Base-by-base conservation (phyloP, 208 protist genomes). In the Trypanosoma mega region DNA sequence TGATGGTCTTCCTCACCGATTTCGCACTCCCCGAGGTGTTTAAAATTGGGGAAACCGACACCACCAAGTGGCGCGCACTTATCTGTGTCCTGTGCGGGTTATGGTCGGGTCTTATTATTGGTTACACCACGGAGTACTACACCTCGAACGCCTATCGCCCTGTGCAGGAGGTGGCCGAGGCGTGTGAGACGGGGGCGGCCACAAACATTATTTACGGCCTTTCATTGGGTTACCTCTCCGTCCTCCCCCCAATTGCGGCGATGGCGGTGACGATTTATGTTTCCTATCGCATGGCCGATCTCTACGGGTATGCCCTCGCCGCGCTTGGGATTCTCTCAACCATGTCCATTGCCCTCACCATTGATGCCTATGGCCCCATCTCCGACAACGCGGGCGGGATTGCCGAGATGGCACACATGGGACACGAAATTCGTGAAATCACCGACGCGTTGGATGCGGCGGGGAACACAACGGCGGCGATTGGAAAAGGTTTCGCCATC, bases 401-500 rank as follows among this genome's bases (percentile, higher is more conserved):
- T 65, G 94, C 93, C 21, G 94, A 98, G 68, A 92, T 96, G 84
- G 73, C 85, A 20, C 82, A 93, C 73, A 89, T 96, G 76, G 80
- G 76, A 4, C 69, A 83, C 43, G 72, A 89, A 54, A 92, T 97
- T 33, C 87, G 96, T 54, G 87, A 96, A 52, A 90, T 85, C 48
- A 98, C 96, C 18, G 96, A 98, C 63, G 84, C 87, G 20, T 72
- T 98, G 18, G 96, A 98, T 63, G 95, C 96, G 12, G 88, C 93
- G 21, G 96, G 96, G 41, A 98, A 98, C 85, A 98, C 96, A 16
- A 98, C 96, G 21, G 94, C 94, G 18, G 96, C 96, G 43, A 97
- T 97, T 50, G 96, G 94, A 54, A 98, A 98, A 70, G 96, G 96
- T 45, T 98, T 98, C 74, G 96, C 96, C 51, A 97, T 98, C 54